These are phyloP conservation scores for Penicillium sp. DNA, from an alignment of 2,329 filamentous ascomycete species.

Conservation along the genomic window DNA sequence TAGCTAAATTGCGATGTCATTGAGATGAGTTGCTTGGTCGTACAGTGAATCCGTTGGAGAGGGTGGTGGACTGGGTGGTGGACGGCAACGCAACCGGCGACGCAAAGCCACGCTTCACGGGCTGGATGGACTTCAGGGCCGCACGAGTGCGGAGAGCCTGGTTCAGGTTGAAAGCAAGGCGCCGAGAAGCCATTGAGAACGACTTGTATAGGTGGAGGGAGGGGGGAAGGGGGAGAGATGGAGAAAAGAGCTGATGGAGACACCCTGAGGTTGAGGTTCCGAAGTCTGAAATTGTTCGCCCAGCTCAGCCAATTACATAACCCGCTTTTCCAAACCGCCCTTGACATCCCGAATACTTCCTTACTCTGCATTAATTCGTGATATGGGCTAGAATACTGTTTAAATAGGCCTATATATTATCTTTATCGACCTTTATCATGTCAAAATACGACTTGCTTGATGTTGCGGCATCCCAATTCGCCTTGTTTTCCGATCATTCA, in stretches of 20 bases:
- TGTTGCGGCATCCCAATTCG: not conserved
- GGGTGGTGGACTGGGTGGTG: slow-evolving; percentile 91
- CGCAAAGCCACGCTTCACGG: slow-evolving; percentile 82
- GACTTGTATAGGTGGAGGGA: slow-evolving; percentile 32
- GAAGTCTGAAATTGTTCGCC: slow-evolving; percentile 46
- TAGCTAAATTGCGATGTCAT: slow-evolving; percentile 28
- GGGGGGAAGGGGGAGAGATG: slow-evolving; percentile 47
- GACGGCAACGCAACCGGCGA: slow-evolving; percentile 70
- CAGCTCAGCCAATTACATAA: slow-evolving; percentile 46
- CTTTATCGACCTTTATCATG: not conserved
- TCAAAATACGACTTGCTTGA: not conserved
- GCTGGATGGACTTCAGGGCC: slow-evolving; percentile 73
- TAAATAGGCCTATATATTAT: not conserved
- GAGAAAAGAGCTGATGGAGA: slow-evolving; percentile 45
- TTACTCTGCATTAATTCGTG: slow-evolving; percentile 9
- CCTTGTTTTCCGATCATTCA: not conserved
- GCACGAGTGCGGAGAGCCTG: slow-evolving; percentile 84
- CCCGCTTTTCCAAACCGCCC: slow-evolving; percentile 40
- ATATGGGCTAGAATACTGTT: not conserved
- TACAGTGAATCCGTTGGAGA: slow-evolving; percentile 97
- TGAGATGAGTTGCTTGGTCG: slow-evolving; percentile 25
- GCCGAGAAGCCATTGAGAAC: slow-evolving; percentile 83
- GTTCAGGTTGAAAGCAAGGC: slow-evolving; percentile 92
- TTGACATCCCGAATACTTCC: slow-evolving; percentile 37
- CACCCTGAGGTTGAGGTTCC: slow-evolving; percentile 42